Evolutionary conservation across 768 basidiomycete genomes (phyloP).

Genomic region (Lactarius akahatsu): DNA sequence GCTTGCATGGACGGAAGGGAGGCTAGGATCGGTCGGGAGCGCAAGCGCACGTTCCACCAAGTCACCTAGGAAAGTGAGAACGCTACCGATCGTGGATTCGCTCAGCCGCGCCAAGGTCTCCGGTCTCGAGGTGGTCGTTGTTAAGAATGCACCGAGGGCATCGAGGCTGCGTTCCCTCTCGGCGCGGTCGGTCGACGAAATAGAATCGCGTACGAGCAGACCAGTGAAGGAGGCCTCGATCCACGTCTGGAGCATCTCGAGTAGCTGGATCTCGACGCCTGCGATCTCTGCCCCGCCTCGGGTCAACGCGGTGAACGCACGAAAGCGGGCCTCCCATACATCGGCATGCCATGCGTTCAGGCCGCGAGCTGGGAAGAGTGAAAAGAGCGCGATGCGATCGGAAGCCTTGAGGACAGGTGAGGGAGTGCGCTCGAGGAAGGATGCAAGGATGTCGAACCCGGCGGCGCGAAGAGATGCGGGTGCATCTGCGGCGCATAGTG

Average conservation of each 20-base stretch:
- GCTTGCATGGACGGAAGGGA: constrained; percentile 34
- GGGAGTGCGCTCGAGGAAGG: constrained; percentile 65
- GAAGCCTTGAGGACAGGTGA: constrained; percentile 47
- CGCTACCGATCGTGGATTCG: constrained; percentile 54
- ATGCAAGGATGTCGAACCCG: constrained; percentile 69
- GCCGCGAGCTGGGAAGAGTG: constrained; percentile 52
- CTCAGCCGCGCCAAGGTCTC: constrained; percentile 60
- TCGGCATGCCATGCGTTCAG: constrained; percentile 57
- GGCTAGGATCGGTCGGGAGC: constrained; percentile 28
- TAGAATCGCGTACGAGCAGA: constrained; percentile 36
- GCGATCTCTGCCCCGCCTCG: constrained; percentile 57
- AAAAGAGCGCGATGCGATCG: constrained; percentile 63
- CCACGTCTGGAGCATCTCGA: constrained; percentile 62
- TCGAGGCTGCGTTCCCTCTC: constrained; percentile 68
- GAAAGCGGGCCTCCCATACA: constrained; percentile 68
- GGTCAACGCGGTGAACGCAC: constrained; percentile 64
- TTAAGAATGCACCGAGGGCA: constrained; percentile 57
- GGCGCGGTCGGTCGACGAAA: constrained; percentile 39
- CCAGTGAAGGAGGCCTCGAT: constrained; percentile 64
- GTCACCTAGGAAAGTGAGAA: constrained; percentile 59
- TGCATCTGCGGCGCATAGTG: constrained; percentile 54
- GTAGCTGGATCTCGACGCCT: constrained; percentile 60
- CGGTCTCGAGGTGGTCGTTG: constrained; percentile 47
- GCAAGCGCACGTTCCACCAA: constrained; percentile 56
- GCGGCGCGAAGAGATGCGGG: constrained; percentile 60